phyloP scores from a whole-genome alignment of 116 monocot genomes.

The Zostera marina region DNA sequence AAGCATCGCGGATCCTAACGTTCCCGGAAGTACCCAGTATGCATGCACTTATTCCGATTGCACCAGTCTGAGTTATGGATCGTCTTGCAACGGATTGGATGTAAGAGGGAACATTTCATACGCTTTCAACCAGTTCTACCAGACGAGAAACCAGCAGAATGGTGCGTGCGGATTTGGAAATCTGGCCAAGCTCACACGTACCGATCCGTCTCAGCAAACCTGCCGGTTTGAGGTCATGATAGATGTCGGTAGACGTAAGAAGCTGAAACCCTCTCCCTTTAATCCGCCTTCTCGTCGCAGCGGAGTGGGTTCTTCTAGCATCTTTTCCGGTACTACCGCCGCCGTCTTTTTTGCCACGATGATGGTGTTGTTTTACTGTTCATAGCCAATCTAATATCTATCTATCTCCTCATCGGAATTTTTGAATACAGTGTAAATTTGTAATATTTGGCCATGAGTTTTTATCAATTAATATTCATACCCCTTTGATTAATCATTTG shows the following conservation, averaged over 20 bases:
- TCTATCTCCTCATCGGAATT: too few species aligned
- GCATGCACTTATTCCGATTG: constrained; percentile 79
- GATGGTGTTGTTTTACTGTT: too few species aligned
- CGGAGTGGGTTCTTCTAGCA: too few species aligned
- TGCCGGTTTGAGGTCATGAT: constrained; percentile 85
- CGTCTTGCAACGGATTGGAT: constrained; percentile 51
- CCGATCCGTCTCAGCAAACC: constrained; percentile 44
- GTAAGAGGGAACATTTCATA: constrained; percentile 53
- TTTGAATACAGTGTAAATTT: too few species aligned
- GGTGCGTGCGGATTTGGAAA: constrained; percentile 53
- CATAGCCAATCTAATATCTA: too few species aligned
- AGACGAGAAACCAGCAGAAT: constrained; percentile 50
- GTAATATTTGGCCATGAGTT: too few species aligned
- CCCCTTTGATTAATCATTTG: too few species aligned
- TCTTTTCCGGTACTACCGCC: too few species aligned
- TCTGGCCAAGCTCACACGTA: constrained; percentile 36
- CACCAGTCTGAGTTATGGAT: constrained; percentile 63
- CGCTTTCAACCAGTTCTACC: constrained; percentile 86
- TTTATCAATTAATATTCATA: too few species aligned
- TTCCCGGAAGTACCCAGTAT: constrained; percentile 26
- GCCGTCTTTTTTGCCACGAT: too few species aligned
- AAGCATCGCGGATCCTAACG: constrained; percentile 24
- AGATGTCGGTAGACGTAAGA: constrained; percentile 32
- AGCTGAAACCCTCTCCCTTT: background rate
- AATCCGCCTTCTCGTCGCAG: constrained; percentile 1